phyloP scores from a whole-genome alignment of 345 rosid genomes.

The Eutrema heterophyllum region DNA sequence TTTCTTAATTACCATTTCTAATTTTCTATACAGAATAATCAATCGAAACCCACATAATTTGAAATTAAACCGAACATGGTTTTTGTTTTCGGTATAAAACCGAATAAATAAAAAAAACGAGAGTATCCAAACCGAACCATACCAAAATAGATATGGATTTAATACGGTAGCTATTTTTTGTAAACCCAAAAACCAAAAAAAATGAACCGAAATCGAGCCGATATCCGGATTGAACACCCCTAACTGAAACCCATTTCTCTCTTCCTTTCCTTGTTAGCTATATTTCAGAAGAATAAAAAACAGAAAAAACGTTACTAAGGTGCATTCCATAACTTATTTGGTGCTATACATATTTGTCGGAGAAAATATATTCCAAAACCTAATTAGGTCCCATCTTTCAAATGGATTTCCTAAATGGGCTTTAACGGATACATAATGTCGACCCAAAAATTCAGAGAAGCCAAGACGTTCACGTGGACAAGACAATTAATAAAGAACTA shows the following conservation, averaged over 20 bases:
- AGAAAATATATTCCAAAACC: background rate
- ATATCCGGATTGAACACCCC: too few relatives aligned
- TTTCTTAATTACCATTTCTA: too few relatives aligned
- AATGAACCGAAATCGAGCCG: too few relatives aligned
- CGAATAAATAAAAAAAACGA: too few relatives aligned
- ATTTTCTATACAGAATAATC: too few relatives aligned
- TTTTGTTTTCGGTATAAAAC: too few relatives aligned
- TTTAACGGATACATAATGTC: background rate
- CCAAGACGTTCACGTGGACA: background rate
- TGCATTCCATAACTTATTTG: background rate
- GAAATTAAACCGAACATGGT: too few relatives aligned
- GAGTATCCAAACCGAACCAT: too few relatives aligned
- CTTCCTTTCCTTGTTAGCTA: background rate
- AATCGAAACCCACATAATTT: too few relatives aligned
- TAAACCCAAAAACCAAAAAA: too few relatives aligned
- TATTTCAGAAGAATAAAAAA: background rate
- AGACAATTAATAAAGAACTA: background rate
- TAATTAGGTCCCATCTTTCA: background rate
- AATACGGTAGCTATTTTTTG: too few relatives aligned
- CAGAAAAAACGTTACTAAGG: background rate
- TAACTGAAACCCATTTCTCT: background rate
- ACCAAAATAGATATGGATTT: too few relatives aligned
- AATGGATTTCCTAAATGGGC: constrained; percentile 7
- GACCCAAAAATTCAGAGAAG: background rate
- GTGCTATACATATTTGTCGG: background rate